Percentiles rank a stretch among this genome's conserved stretches.
phyloP scores from a whole-genome alignment of 2,329 filamentous ascomycete species.

The Tympanopsis confertula region DNA sequence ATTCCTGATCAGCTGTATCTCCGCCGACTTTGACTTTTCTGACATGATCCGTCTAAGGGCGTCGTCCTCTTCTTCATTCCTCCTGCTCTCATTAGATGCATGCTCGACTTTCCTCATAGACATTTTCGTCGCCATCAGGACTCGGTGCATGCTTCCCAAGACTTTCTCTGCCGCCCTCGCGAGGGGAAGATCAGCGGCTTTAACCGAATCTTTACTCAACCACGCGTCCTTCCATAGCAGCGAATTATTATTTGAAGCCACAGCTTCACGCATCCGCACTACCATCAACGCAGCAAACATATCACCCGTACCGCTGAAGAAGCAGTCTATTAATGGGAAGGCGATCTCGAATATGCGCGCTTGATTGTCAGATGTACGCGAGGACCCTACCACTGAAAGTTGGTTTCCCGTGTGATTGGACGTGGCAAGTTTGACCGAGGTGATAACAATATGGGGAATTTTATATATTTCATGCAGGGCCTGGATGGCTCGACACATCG shows the following conservation, averaged over 20 bases:
- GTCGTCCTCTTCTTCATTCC: background rate
- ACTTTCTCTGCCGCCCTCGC: conserved; percentile 51
- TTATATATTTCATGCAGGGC: background rate
- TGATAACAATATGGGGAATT: background rate
- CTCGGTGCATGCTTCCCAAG: conserved; percentile 52
- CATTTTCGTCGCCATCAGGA: conserved; percentile 45
- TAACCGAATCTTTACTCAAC: conserved; percentile 43
- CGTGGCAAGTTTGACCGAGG: background rate
- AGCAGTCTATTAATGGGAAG: conserved; percentile 48
- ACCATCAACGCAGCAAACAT: conserved; percentile 61
- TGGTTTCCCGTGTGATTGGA: too few species aligned
- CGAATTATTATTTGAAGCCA: conserved; percentile 20
- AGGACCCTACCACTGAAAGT: background rate
- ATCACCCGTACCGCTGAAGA: conserved; percentile 59
- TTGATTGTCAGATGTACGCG: conserved; percentile 24
- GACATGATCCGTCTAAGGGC: background rate
- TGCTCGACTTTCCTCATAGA: conserved; percentile 25
- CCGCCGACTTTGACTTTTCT: background rate
- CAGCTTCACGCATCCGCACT: conserved; percentile 42
- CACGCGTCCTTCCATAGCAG: conserved; percentile 23
- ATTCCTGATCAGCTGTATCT: background rate
- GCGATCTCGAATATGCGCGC: conserved; percentile 54
- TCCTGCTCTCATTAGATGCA: background rate
- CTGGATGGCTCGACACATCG: background rate
- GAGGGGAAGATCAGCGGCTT: conserved; percentile 40